Percentiles rank a stretch among this genome's conserved stretches.
These are phyloP conservation scores for Coemansia sp. DNA, from an alignment of 192 early-diverging fungal species.

Conservation along the genomic window DNA sequence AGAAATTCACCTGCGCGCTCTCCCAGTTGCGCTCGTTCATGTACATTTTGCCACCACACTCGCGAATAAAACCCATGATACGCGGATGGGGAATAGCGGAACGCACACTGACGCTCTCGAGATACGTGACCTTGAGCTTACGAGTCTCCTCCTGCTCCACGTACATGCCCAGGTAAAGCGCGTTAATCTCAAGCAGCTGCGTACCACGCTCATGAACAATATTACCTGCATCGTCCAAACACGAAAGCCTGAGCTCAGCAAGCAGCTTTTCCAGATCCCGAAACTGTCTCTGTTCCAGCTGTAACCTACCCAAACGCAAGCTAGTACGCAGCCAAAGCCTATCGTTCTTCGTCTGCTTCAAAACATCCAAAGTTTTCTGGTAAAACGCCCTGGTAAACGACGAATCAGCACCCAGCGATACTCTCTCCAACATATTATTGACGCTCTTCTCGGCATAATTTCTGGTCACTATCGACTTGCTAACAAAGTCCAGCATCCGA, in stretches of 20 bases:
- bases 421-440: conserved; percentile 49
- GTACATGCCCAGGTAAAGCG: conserved; percentile 97
- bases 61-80: conserved; percentile 95
- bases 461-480: conserved; percentile 23
- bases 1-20: conserved; percentile 90
- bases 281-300: conserved; percentile 36
- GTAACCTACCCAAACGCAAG: conserved; percentile 32
- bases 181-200: conserved; percentile 89
- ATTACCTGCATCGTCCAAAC: conserved; percentile 19
- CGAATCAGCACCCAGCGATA: conserved; percentile 11
- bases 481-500: conserved; percentile 38
- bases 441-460: conserved; percentile 53
- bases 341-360: conserved; percentile 41
- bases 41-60: conserved; percentile 98
- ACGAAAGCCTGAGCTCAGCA: conserved; percentile 19
- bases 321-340: conserved; percentile 49
- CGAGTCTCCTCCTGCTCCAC: conserved; percentile 84
- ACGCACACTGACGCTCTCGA: conserved; percentile 84
- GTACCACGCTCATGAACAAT: conserved; percentile 84
- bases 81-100: conserved; percentile 95
- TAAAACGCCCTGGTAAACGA: conserved; percentile 28
- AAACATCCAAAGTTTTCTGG: conserved; percentile 27
- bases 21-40: conserved; percentile 94
- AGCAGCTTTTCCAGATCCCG: conserved; percentile 21
- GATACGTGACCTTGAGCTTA: conserved; percentile 88